Conservation (phyloP, 495 filamentous ascomycete species). For the Penicillium maclennaniae region DNA sequence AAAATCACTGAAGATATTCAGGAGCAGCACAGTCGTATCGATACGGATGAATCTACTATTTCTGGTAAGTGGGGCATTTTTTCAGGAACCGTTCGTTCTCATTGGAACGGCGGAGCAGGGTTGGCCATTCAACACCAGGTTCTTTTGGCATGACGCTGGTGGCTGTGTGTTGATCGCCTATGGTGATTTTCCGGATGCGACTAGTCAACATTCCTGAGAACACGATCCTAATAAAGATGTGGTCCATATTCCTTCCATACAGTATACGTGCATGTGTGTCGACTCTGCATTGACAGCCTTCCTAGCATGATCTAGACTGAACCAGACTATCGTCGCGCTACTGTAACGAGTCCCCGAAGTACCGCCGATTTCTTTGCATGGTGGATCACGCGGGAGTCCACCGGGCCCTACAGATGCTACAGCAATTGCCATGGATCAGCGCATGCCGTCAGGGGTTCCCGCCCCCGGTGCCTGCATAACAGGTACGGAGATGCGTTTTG, state of each 20-base stretch:
- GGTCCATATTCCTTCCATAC: neutral
- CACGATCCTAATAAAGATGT: neutral
- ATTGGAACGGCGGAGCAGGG: neutral
- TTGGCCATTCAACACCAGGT: neutral
- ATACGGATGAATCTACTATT: neutral
- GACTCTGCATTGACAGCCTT: neutral
- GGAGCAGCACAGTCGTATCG: neutral
- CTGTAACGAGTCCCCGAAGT: neutral
- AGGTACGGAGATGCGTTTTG: neutral
- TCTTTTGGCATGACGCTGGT: conserved; percentile 17
- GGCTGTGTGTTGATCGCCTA: conserved; percentile 15
- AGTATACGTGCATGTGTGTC: neutral
- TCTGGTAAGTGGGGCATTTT: neutral
- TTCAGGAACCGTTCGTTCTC: neutral
- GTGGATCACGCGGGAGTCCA: neutral
- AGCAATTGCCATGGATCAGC: neutral
- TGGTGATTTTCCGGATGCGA: neutral
- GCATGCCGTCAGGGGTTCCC: neutral
- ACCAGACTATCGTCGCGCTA: neutral
- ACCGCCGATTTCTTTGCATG: neutral
- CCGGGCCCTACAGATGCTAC: neutral
- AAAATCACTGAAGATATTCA: neutral
- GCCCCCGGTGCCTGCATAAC: neutral
- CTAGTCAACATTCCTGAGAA: conserved; percentile 15
- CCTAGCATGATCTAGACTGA: neutral